A percentile compares a stretch with the other conserved stretches of the same genome.
These are phyloP conservation scores for Crepidotus variabilis DNA, from an alignment of 768 basidiomycete species.

Conservation along the genomic window DNA sequence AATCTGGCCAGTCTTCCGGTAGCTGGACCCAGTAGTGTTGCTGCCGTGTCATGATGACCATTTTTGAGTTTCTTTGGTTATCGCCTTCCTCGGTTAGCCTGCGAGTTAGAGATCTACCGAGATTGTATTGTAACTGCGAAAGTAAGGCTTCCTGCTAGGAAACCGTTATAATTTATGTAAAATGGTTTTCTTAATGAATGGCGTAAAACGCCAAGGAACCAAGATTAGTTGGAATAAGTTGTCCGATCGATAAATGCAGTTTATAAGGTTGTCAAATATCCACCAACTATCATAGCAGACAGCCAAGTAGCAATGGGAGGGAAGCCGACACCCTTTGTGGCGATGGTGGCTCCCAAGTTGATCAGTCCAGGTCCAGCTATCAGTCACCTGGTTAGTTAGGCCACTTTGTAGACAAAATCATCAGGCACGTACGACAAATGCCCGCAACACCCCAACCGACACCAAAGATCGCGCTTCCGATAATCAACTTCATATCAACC, in stretches of 20 bases:
- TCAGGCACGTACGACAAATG: slow-evolving; percentile 50
- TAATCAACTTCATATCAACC: slow-evolving; percentile 43
- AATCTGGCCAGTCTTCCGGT: slow-evolving; percentile 1
- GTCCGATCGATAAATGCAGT: neutral
- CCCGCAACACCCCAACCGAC: slow-evolving; percentile 61
- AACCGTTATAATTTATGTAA: too few species aligned
- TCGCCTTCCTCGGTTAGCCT: neutral
- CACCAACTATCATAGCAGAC: slow-evolving; percentile 33
- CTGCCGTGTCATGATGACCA: slow-evolving; percentile 14
- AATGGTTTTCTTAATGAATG: too few species aligned
- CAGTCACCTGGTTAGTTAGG: slow-evolving; percentile 6
- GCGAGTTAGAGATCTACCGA: too few species aligned
- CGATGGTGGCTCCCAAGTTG: slow-evolving; percentile 42
- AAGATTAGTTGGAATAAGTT: neutral
- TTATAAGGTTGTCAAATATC: slow-evolving; percentile 25
- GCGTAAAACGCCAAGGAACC: neutral
- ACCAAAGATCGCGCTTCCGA: slow-evolving; percentile 55
- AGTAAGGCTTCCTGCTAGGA: too few species aligned
- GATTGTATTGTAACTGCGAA: too few species aligned
- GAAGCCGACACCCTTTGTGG: slow-evolving; percentile 33
- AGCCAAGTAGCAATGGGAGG: slow-evolving; percentile 37
- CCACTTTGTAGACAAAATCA: neutral
- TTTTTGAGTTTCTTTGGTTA: neutral
- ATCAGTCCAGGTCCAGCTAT: slow-evolving; percentile 61
- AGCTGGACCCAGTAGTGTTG: slow-evolving; percentile 14